Percentiles rank a stretch among this genome's conserved stretches.
phyloP scores from a whole-genome alignment of 75 land plant genomes.

The Sequoia sempervirens region DNA sequence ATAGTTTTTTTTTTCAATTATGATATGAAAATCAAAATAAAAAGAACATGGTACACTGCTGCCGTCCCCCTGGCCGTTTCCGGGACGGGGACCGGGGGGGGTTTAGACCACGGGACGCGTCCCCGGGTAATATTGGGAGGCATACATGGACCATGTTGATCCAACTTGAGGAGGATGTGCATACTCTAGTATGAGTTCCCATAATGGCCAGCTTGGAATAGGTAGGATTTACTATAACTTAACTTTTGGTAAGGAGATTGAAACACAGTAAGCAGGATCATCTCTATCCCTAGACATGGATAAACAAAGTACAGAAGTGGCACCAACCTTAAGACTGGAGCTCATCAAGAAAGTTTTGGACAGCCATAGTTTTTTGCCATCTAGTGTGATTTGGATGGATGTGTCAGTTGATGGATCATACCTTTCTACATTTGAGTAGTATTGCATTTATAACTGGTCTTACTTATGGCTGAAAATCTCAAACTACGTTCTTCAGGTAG shows the following conservation, averaged over 20 bases:
- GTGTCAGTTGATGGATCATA: background rate
- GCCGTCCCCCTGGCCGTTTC: too few species aligned
- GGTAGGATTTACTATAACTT: background rate
- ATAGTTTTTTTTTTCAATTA: too few species aligned
- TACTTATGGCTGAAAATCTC: background rate
- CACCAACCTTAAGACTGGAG: background rate
- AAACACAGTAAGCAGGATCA: background rate
- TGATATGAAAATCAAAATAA: too few species aligned
- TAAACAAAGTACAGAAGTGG: background rate
- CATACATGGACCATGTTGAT: background rate
- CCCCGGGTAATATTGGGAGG: background rate
- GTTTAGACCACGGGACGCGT: too few species aligned
- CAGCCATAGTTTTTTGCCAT: background rate
- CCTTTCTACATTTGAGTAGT: background rate
- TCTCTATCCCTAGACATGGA: background rate
- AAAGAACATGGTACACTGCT: too few species aligned
- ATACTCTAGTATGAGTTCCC: background rate
- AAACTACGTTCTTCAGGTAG: background rate
- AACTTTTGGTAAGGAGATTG: background rate
- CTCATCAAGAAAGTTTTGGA: background rate
- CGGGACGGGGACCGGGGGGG: too few species aligned
- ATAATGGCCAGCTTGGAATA: background rate
- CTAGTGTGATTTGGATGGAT: background rate
- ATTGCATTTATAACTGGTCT: background rate
- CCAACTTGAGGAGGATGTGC: too few species aligned